Evolutionary conservation across 768 basidiomycete species (phyloP), one percentile per base, ranked within the genome.

Genomic region (Xanthoconium purpureum): DNA sequence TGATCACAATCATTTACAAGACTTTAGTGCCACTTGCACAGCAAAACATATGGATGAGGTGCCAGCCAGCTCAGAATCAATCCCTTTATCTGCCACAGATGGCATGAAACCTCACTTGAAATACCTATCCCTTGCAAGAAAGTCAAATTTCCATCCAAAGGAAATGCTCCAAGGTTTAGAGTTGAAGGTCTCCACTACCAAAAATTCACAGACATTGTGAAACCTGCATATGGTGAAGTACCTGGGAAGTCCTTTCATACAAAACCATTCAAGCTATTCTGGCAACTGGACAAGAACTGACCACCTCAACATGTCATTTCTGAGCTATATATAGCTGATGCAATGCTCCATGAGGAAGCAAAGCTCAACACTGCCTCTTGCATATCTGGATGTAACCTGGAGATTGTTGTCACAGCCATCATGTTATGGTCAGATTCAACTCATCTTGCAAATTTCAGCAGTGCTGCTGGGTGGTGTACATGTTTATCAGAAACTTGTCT

Each of bases 401-500:
- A 56, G 7, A 38, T 43, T 1, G 54, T 61, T 0, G 30, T 70
- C 9, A 58, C 56, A 0, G 33, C 56, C 0, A 30, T 70, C 18
- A 71, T 71, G 63, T 32, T 71, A 2, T 71, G 68, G 59, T 71
- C 60, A 0, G 58, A 71, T 30, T 62, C 52, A 0, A 71, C 67
- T 0, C 63, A 71, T n/a, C 62, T 69, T 0, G 50, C 69, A 1
- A 51, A 48, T 3, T 69, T 71, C 17, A 56, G 69, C 0, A 52
- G 40, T n/a, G 55, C 61, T 1, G 32, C 36, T 67, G 66, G 63
- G 62, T 58, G 0, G 18, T 65, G 0, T 68, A 63, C 3, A 0
- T 63, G 13, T 63, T 48, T 2, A 18, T 63, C 2, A 39, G 55
- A 0, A 56, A 56, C 6, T 47, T 48, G 1, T 58, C 50, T 0